Evolutionary conservation across 371 early-diverging fungal genomes (phyloP).

Genomic region (Vairimorpha necatrix): DNA sequence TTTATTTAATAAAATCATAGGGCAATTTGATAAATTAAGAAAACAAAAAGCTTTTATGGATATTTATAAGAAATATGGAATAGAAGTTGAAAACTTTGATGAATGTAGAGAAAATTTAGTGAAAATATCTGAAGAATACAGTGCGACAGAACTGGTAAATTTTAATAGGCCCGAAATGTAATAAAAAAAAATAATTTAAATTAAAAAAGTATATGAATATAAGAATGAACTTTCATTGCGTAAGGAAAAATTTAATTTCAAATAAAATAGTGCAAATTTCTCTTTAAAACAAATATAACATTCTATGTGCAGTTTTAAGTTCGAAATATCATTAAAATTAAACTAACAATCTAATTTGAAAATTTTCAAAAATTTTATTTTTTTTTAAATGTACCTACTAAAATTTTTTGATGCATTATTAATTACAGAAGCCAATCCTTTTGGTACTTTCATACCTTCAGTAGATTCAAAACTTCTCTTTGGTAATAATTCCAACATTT

Average conservation of each 20-base stretch:
- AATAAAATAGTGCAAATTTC: too few species aligned
- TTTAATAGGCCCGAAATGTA: background rate
- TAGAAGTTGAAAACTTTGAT: conserved; percentile 56
- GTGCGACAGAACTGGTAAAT: conserved; percentile 12
- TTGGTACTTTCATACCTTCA: conserved; percentile 60
- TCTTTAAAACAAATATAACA: too few species aligned
- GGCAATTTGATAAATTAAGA: conserved; percentile 88
- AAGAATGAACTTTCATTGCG: too few species aligned
- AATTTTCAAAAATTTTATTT: too few species aligned
- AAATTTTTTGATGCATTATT: conserved; percentile 58
- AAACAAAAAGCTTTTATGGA: conserved; percentile 96
- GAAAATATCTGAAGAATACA: conserved; percentile 58
- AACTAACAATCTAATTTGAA: too few species aligned
- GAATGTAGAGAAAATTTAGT: conserved; percentile 53
- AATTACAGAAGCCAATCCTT: conserved; percentile 60
- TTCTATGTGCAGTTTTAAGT: too few species aligned
- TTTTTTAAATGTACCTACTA: conserved; percentile 12
- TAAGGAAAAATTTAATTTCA: too few species aligned
- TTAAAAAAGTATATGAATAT: too few species aligned
- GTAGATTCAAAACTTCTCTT: conserved; percentile 63
- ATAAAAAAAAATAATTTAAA: background rate
- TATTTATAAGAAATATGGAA: conserved; percentile 72
- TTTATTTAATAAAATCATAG: conserved; percentile 76
- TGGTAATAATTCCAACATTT: conserved; percentile 39
- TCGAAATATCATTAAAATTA: too few species aligned